Evolutionary conservation across 1,139 yeast species (phyloP), one percentile per base, ranked within the genome.

Genomic region (Meyerozyma sp.): DNA sequence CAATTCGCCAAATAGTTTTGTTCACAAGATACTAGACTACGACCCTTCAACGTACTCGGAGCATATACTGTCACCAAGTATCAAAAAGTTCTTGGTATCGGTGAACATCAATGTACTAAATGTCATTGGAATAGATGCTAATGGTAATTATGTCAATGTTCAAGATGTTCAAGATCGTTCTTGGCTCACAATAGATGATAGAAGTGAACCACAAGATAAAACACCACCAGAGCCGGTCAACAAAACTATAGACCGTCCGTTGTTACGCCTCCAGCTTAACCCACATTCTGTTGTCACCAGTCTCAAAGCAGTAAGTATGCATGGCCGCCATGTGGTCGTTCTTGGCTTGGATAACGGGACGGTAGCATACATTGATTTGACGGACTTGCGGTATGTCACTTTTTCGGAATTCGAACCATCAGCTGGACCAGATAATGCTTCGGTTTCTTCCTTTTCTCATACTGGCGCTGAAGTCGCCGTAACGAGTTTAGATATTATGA

Each of bases 281-380:
- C 48, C 53, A 10, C 50, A 56, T 25, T 47, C 59, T 8, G 49
- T 70, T 6, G 59, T 67, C 4, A 68, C 76, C 0, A 48, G 62
- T 4, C 44, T 69, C 44, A 54, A 58, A n/a, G 48, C 71, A 3
- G 55, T 55, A 6, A 44, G 50, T 9, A 42, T 44, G 18, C 45
- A 49, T 27, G 49, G 50, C 20, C 61, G 61, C 9, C 66, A 71
- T 2, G 47, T 62, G 2, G 55, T 67, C 1, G 47, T 70, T 1
- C 36, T 69, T n/a, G 77, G 77, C 1, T 57, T 70, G 40, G 67
- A 63, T 46, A 53, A 66, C 4, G 75, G 77, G 3, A 65, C 63
- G 34, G 46, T 71, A 1, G 38, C 66, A 10, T 44, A 68, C 5
- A 42, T 72, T 25, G 65, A 68, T 45, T 54, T 70, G 32, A 44